Evolutionary conservation across 495 filamentous ascomycete species (phyloP).

Genomic region (Trichocladium antarcticum): DNA sequence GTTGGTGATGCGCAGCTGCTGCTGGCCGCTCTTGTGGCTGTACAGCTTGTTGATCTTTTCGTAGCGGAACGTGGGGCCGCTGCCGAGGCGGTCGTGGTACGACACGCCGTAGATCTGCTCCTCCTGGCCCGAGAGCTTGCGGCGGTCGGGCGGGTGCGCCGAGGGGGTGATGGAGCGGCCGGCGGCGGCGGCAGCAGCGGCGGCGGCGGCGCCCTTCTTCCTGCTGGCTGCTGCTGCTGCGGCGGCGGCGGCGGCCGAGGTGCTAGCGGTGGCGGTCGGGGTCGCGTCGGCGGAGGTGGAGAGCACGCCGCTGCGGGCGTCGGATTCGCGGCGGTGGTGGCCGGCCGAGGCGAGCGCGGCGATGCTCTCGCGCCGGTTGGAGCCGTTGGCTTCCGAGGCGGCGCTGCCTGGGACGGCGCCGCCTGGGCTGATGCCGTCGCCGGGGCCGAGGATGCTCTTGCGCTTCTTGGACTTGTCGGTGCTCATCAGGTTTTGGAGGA

Average conservation of each 20-base stretch:
- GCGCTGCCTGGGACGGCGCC: constrained; percentile 30
- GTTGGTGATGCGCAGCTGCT: constrained; percentile 67
- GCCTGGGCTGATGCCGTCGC: constrained; percentile 31
- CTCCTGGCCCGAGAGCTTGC: constrained; percentile 61
- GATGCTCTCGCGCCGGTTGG: constrained; percentile 42
- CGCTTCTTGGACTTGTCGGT: constrained; percentile 83
- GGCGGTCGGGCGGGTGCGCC: constrained; percentile 43
- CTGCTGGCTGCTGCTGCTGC: constrained; percentile 25
- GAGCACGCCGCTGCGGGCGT: constrained; percentile 29
- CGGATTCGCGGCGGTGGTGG: constrained; percentile 36
- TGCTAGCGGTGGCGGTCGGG: constrained; percentile 16
- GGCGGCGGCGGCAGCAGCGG: no score
- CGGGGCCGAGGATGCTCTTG: constrained; percentile 44
- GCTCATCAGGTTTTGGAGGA: constrained; percentile 66
- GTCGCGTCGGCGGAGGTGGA: constrained; percentile 26
- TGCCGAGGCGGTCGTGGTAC: constrained; percentile 76
- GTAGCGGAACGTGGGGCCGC: constrained; percentile 61
- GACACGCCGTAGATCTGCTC: constrained; percentile 71
- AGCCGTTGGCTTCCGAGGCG: constrained; percentile 20
- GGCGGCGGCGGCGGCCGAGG: constrained; percentile 14
- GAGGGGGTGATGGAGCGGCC: no score
- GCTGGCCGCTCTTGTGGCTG: constrained; percentile 69
- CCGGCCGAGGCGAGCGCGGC: constrained; percentile 25
- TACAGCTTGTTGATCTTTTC: constrained; percentile 75
- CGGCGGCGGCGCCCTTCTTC: constrained; percentile 41